Base-by-base conservation (phyloP, 2,329 filamentous ascomycete species). In the Exophiala oligosperma region DNA sequence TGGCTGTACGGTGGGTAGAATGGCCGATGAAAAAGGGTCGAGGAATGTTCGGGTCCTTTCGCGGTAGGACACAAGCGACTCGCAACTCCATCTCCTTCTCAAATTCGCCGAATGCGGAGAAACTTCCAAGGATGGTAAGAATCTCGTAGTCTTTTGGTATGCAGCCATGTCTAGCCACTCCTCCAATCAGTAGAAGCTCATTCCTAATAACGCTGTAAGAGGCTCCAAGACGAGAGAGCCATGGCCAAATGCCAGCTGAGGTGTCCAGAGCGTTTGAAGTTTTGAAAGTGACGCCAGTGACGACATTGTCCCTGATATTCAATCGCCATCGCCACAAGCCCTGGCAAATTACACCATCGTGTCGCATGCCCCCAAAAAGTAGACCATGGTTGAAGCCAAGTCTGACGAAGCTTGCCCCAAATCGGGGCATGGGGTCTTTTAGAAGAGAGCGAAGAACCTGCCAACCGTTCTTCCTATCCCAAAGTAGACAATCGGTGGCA, bases 21-120 rank as follows among this genome's bases (percentile, higher is more conserved):
- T 86, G 82, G 1, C 92, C 91, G 51, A 91, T 79, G 50, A 96
- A 79, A 4, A 96, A 78, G 11, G 91, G 91, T 54, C 85, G 76
- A 21, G 76, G 75, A 21, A 72, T 72, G 28, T 64, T 59, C n/a
- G 67, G 69, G 28, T 65, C 62, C 21, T 54, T 47, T 6, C 66
- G 65, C 2, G 72, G 66, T 26, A 66, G 62, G 44, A 73, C 64
- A 21, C 64, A 57, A 49, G 68, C 68, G 17, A 65, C 57, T 40
- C 64, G 43, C 14, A 75, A 52, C 11, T 71, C 41, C 46, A 66
- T 62, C 32, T 63, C 58, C 54, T 59, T 64, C 59, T 64, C 67
- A 14, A 61, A 60, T 5, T 59, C 64, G n/a, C 54, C 64, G 41
- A 57, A 58, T 14, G 65, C 54, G 9, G 66, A 57, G 46, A 63